These are phyloP conservation scores for Eucalyptus curtisii DNA, from an alignment of 345 rosid genomes.

Conservation along the genomic window DNA sequence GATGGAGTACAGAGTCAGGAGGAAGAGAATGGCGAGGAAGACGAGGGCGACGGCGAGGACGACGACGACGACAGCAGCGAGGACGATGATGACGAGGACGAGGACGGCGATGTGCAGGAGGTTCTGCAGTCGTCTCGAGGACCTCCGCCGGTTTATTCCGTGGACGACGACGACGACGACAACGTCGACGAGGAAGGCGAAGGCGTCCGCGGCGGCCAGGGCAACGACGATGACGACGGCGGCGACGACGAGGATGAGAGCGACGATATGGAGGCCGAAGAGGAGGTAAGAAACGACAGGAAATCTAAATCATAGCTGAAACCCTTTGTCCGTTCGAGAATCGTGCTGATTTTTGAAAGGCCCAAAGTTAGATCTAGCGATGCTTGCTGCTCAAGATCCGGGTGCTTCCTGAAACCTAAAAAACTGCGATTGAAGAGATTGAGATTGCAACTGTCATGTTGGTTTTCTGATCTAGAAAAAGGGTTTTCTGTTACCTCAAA, in stretches of 20 bases:
- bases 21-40: conserved; percentile 36
- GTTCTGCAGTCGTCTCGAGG: conserved; percentile 5
- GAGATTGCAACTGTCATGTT: neutral
- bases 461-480: neutral
- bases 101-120: conserved; percentile 2
- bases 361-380: neutral
- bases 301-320: neutral
- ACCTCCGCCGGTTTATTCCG: neutral
- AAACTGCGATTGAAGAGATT: neutral
- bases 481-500: neutral
- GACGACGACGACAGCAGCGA: neutral
- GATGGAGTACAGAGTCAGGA: conserved; percentile 36
- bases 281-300: neutral
- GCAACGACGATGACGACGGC: neutral
- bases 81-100: conserved; percentile 10
- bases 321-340: neutral
- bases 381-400: neutral
- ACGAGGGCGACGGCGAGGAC: conserved; percentile 37
- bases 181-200: neutral
- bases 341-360: neutral
- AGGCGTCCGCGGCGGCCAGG: neutral
- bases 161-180: neutral
- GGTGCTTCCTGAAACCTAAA: neutral
- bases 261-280: neutral
- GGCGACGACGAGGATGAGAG: neutral